These are phyloP conservation scores for Pyrrhoderma noxium DNA, from an alignment of 1,284 basidiomycete species.

Conservation along the genomic window DNA sequence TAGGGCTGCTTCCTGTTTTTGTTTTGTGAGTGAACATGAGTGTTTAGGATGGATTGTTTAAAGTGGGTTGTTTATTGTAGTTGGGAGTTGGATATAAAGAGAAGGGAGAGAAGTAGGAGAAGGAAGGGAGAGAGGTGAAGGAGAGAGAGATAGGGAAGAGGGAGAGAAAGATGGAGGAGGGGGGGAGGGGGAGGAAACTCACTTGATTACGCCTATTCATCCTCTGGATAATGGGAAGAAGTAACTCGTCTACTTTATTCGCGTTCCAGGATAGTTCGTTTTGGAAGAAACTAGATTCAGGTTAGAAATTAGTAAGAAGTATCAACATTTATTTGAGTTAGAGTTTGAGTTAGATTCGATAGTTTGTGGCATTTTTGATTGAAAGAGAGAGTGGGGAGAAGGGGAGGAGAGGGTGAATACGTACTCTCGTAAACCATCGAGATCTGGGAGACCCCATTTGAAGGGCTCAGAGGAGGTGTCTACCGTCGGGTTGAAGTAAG, in stretches of 20 bases:
- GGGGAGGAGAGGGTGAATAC: slow-evolving; percentile 26
- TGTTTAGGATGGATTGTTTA: slow-evolving; percentile 9
- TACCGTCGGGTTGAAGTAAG: slow-evolving; percentile 87
- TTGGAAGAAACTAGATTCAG: slow-evolving; percentile 59
- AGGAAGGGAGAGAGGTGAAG: too few relatives aligned
- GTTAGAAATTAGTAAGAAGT: not conserved
- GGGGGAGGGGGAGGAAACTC: slow-evolving; percentile 19
- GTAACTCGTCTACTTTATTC: slow-evolving; percentile 83
- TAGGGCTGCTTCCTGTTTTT: slow-evolving; percentile 44
- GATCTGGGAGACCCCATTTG: slow-evolving; percentile 94
- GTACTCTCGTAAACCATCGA: slow-evolving; percentile 81
- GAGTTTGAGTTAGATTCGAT: too few relatives aligned
- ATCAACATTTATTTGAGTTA: too few relatives aligned
- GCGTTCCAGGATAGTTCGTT: slow-evolving; percentile 85
- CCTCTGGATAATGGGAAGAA: slow-evolving; percentile 90
- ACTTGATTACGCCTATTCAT: slow-evolving; percentile 77
- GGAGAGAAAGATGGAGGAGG: not conserved
- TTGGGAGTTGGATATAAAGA: too few relatives aligned
- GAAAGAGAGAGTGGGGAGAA: too few relatives aligned
- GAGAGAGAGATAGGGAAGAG: too few relatives aligned
- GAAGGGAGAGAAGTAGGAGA: too few relatives aligned
- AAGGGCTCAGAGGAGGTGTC: slow-evolving; percentile 92
- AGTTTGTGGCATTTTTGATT: too few relatives aligned
- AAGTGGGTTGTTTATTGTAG: too few relatives aligned
- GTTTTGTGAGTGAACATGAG: too few relatives aligned